Base-by-base conservation (phyloP, 2,329 filamentous ascomycete genomes). In the Magnaporthiopsis incrustans region DNA sequence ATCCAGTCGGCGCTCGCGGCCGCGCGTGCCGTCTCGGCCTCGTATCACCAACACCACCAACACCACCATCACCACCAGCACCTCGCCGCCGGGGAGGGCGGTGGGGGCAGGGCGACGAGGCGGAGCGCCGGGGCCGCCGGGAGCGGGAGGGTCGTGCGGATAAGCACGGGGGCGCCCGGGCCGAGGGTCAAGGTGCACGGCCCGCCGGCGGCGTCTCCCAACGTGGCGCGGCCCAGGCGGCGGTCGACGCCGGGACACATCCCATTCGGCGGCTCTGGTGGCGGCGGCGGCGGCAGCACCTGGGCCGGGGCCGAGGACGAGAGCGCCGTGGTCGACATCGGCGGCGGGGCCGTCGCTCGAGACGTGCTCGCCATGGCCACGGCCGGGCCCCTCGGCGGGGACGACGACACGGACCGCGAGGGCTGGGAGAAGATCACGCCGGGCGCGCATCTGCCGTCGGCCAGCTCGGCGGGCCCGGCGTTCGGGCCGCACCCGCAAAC, bases 401-500 rank as follows among this genome's bases (percentile, higher is more conserved):
- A 67, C 25, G 63, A 68, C 15, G 66, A 57, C 22, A 67, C 71
- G 44, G 76, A 62, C 6, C 53, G 71, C 53, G 71, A 72, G 35
- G 76, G 76, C 25, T 77, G 75, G 72, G 76, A 76, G 67, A 77
- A 72, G 66, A 71, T 77, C 15, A 68, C 68, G 5, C 67, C 69
- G 2, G 5, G 66, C 65, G 4, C 66, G 64, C 12, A 67, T 68
- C 26, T 65, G 53, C 56, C 56, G 53, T 64, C 22, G 32, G 44
- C 44, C 44, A 61, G 60, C 26, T 26, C 53, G 25, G 44, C 26
- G 26, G 18, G 27, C 18, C 60, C 60, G 7, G 38, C 25, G 26
- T 27, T 15, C 5, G 57, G 57, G 26, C 53, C 7, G 60, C 60
- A 30, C 38, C 60, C 14, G 57, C 35, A 38, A 12, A 60, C 38